Evolutionary conservation across 805 yeast species (phyloP).

Genomic region (Komagataella kurtzmanii): DNA sequence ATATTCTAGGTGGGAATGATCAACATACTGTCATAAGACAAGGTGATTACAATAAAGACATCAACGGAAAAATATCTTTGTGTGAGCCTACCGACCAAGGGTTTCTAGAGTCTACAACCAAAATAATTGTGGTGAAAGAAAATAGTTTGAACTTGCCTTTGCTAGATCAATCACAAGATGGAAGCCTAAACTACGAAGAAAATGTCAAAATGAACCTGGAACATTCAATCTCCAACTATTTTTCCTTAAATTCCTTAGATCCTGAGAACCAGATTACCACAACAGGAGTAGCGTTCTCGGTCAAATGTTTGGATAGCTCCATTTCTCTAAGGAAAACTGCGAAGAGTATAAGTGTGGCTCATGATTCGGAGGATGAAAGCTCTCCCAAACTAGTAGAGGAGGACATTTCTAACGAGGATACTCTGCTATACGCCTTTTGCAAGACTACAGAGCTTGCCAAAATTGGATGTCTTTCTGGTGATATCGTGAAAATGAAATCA

Average conservation of each 20-base stretch:
- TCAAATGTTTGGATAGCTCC: neutral
- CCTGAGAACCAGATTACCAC: neutral
- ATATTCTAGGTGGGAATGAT: conserved; percentile 19
- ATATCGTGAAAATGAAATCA: conserved; percentile 25
- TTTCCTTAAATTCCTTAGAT: neutral
- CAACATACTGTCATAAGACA: conserved; percentile 15
- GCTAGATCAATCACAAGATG: neutral
- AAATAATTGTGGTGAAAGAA: conserved; percentile 36
- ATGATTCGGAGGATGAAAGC: neutral
- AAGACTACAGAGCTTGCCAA: conserved; percentile 36
- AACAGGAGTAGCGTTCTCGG: neutral
- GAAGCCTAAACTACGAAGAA: neutral
- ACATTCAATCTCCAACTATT: neutral
- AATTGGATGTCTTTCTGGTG: conserved; percentile 60
- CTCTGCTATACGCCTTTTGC: conserved; percentile 29
- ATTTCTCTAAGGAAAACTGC: neutral
- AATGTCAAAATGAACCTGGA: neutral
- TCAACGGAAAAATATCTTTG: conserved; percentile 38
- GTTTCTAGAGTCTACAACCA: conserved; percentile 26
- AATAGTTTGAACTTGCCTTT: neutral
- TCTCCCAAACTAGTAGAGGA: conserved; percentile 11
- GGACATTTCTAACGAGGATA: conserved; percentile 24
- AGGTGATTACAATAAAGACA: conserved; percentile 25
- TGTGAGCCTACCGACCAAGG: conserved; percentile 77
- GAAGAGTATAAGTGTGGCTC: neutral